Conservation (phyloP, 495 filamentous ascomycete species). For the Hypoxylon perforatum region DNA sequence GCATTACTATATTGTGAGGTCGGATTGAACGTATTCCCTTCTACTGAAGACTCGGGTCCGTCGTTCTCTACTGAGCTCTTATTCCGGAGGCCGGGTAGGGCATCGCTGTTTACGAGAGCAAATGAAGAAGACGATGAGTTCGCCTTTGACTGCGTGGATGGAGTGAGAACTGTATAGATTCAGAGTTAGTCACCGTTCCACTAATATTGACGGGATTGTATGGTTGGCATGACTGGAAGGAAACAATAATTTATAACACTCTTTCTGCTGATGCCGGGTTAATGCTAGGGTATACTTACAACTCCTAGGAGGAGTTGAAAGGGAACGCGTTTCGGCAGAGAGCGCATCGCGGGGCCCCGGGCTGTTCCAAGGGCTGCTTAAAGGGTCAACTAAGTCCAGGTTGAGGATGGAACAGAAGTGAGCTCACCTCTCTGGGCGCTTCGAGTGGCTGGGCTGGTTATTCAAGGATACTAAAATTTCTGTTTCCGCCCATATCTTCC, state of each 20-base stretch:
- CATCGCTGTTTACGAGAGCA: slow-evolving; percentile 35
- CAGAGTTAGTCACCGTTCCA: neutral
- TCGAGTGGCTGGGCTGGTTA: neutral
- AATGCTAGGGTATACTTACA: slow-evolving; percentile 2
- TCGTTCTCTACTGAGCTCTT: slow-evolving; percentile 53
- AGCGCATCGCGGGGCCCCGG: slow-evolving; percentile 10
- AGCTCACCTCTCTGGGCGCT: slow-evolving; percentile 15
- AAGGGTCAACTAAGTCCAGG: neutral
- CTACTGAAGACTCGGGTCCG: slow-evolving; percentile 58
- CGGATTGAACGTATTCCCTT: slow-evolving; percentile 62
- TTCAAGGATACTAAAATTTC: slow-evolving; percentile 3
- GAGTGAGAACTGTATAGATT: slow-evolving; percentile 15
- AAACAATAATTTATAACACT: neutral
- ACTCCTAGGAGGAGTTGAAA: slow-evolving; percentile 20
- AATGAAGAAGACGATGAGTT: slow-evolving; percentile 35
- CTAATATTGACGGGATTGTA: neutral
- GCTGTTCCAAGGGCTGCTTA: slow-evolving; percentile 16
- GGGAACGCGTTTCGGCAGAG: slow-evolving; percentile 16
- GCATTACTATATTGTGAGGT: slow-evolving; percentile 50
- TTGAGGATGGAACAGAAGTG: neutral
- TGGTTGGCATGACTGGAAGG: neutral
- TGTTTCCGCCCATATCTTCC: slow-evolving; percentile 33
- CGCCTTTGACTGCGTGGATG: slow-evolving; percentile 15
- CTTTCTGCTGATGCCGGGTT: neutral
- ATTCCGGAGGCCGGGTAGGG: slow-evolving; percentile 53